Percentiles rank a stretch among this genome's conserved stretches.
Conservation (phyloP, 768 basidiomycete genomes). For the Kwoniella dendrophila region DNA sequence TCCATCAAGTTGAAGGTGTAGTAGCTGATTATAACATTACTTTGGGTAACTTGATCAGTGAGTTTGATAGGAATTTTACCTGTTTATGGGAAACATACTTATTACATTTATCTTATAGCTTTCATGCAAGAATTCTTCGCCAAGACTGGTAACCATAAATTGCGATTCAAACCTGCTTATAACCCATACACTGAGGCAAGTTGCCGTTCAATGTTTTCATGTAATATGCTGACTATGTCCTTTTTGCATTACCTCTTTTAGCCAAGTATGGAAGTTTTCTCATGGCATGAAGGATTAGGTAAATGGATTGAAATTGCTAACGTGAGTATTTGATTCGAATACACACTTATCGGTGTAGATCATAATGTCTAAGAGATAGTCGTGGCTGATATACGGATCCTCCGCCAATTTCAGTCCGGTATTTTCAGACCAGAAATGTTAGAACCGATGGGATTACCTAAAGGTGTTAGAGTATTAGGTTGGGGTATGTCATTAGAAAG, state of each 20-base stretch:
- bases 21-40: constrained; percentile 92
- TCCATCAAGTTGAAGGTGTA: constrained; percentile 99
- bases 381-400: not conserved
- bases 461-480: constrained; percentile 92
- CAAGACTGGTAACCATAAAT: constrained; percentile 92
- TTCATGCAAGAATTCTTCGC: constrained; percentile 99
- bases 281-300: constrained; percentile 89
- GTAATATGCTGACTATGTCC: not conserved
- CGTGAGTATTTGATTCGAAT: constrained; percentile 36
- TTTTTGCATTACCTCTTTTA: not conserved
- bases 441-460: constrained; percentile 97
- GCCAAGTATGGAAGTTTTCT: constrained; percentile 83
- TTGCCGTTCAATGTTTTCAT: not conserved
- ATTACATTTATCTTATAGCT: constrained; percentile 60
- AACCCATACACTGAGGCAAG: constrained; percentile 94
- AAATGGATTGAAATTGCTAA: constrained; percentile 99
- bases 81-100: not conserved
- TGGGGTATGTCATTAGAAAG: constrained; percentile 94
- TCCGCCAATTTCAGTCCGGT: constrained; percentile 63
- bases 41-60: constrained; percentile 91
- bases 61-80: constrained; percentile 31
- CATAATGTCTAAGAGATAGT: not conserved
- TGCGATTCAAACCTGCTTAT: constrained; percentile 98
- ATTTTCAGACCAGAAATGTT: constrained; percentile 99
- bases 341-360: no score